Evolutionary conservation across 192 early-diverging fungal genomes (phyloP).

Genomic region (Coemansia sp.): DNA sequence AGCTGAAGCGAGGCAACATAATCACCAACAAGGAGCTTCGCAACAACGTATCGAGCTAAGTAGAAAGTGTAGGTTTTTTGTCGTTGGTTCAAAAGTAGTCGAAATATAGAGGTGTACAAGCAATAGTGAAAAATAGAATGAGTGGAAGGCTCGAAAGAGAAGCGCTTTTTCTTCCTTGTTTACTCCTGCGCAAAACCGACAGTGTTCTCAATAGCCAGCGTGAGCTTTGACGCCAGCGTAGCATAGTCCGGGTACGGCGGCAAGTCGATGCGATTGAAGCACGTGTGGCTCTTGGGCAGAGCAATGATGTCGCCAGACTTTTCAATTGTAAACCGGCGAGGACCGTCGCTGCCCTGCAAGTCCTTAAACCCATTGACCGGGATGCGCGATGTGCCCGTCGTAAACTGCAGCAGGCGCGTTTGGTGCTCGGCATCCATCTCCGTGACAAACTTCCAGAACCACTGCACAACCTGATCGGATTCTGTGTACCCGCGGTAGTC

Average conservation of each 20-base stretch:
- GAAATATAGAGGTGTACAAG: slow-evolving; percentile 1
- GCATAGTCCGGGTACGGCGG: slow-evolving; percentile 87
- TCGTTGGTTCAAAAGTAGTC: not conserved
- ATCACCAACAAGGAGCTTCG: slow-evolving; percentile 38
- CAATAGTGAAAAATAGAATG: not conserved
- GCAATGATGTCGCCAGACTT: slow-evolving; percentile 81
- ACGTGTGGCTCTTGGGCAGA: slow-evolving; percentile 94
- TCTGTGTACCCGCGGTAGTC: slow-evolving; percentile 98
- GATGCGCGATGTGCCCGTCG: slow-evolving; percentile 95
- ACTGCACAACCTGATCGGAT: slow-evolving; percentile 89
- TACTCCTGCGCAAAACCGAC: slow-evolving; percentile 92
- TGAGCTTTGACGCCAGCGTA: slow-evolving; percentile 72
- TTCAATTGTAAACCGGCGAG: slow-evolving; percentile 92
- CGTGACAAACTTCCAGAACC: slow-evolving; percentile 94
- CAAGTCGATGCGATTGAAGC: slow-evolving; percentile 96
- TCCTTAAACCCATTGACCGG: slow-evolving; percentile 99
- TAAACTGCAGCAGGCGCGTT: slow-evolving; percentile 92
- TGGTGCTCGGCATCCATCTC: slow-evolving; percentile 92
- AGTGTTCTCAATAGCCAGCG: slow-evolving; percentile 93
- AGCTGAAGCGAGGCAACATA: slow-evolving; percentile 42
- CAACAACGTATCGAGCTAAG: not conserved
- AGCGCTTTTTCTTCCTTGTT: slow-evolving; percentile 14
- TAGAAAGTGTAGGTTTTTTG: not conserved
- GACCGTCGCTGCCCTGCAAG: slow-evolving; percentile 94
- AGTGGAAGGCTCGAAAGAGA: not conserved